phyloP scores from a whole-genome alignment of 768 basidiomycete species.

The Suillus sp. region DNA sequence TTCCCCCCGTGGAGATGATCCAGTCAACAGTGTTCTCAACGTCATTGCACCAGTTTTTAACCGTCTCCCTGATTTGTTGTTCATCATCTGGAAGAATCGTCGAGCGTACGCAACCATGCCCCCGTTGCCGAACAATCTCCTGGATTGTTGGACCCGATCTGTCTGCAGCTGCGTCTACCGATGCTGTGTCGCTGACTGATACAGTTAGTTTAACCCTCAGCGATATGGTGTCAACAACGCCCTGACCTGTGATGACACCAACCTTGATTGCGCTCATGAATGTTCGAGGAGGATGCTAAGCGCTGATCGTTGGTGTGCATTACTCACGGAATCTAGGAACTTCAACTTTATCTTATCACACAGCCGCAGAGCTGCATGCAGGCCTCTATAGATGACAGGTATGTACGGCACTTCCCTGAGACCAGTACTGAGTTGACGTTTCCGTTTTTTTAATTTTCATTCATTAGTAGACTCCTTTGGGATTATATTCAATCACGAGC shows the following conservation, averaged over 20 bases:
- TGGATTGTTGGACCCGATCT: conserved; percentile 67
- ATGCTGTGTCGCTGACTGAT: conserved; percentile 74
- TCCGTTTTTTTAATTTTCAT: conserved; percentile 54
- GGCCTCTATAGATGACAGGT: conserved; percentile 48
- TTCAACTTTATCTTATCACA: background rate
- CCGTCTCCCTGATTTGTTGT: conserved; percentile 46
- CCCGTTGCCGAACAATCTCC: conserved; percentile 44
- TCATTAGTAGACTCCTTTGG: conserved; percentile 39
- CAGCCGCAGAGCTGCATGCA: background rate
- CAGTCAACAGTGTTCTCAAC: conserved; percentile 54
- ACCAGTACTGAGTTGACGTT: conserved; percentile 36
- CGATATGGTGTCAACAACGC: background rate
- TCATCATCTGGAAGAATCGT: conserved; percentile 70
- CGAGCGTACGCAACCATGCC: conserved; percentile 40
- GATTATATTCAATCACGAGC: background rate
- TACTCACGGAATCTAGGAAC: background rate
- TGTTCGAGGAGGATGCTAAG: background rate
- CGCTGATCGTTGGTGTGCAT: background rate
- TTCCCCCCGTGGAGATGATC: conserved; percentile 85
- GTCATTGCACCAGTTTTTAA: conserved; percentile 47
- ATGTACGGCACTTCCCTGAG: conserved; percentile 46
- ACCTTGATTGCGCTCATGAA: conserved; percentile 29
- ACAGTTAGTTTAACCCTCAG: conserved; percentile 7
- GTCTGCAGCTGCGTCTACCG: conserved; percentile 50
- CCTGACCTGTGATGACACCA: conserved; percentile 32